phyloP scores from a whole-genome alignment of 352 stramenopile species.

The Globisporangium emineosum region DNA sequence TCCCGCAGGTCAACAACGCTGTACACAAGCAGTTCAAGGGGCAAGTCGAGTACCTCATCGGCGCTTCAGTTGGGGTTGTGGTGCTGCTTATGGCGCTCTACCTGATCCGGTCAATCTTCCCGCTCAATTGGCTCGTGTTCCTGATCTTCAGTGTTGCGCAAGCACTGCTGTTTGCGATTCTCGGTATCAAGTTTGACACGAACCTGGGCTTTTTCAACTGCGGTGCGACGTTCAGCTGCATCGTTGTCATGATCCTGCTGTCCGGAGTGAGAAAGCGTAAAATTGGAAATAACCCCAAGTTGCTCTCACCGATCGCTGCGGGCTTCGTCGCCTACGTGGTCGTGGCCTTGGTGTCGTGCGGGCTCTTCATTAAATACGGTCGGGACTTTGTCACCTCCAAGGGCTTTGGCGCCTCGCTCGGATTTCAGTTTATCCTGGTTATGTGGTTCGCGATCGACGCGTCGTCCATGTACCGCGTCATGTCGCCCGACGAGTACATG shows the following conservation, averaged over 20 bases:
- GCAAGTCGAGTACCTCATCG: background rate
- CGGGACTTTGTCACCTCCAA: slow-evolving; percentile 28
- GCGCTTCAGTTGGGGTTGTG: background rate
- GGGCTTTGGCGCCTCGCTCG: slow-evolving; percentile 36
- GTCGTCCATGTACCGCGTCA: slow-evolving; percentile 50
- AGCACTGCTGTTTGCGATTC: slow-evolving; percentile 35
- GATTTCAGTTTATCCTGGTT: slow-evolving; percentile 43
- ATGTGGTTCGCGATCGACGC: slow-evolving; percentile 56
- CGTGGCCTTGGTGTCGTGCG: slow-evolving; percentile 20
- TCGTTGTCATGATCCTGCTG: slow-evolving; percentile 39
- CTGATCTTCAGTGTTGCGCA: slow-evolving; percentile 37
- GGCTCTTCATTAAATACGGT: slow-evolving; percentile 27
- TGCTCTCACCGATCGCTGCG: slow-evolving; percentile 29
- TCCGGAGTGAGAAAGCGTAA: slow-evolving; percentile 21
- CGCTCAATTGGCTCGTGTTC: slow-evolving; percentile 19
- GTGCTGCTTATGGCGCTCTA: slow-evolving; percentile 5
- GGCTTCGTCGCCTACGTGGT: slow-evolving; percentile 29
- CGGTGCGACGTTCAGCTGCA: slow-evolving; percentile 37
- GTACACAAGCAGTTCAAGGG: background rate
- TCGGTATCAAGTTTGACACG: slow-evolving; percentile 32
- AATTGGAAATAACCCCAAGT: too few relatives aligned
- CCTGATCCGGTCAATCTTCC: background rate
- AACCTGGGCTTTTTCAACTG: slow-evolving; percentile 42
- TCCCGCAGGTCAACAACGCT: background rate
- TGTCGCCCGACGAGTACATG: slow-evolving; percentile 67